Base-by-base conservation (phyloP, 2,329 filamentous ascomycete species). In the Colletotrichum noveboracense region DNA sequence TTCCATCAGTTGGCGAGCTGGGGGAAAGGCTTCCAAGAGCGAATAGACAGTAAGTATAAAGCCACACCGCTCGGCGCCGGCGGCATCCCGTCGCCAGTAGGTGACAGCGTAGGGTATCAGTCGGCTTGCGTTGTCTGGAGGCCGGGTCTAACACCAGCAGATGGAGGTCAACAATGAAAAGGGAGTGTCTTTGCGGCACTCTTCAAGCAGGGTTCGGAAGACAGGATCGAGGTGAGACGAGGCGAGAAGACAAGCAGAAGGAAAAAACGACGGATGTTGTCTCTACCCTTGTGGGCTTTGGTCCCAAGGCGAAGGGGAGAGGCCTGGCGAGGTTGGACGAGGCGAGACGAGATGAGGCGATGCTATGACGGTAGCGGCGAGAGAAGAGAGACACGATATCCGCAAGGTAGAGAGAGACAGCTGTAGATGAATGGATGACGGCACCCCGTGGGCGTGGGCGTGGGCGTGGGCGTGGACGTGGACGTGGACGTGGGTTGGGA, bases 91-190 rank as follows among this genome's bases (percentile, higher is more conserved):
- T n/a, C 56, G 66, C 24, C 66, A 62, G 34, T 60, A 14, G 28
- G 68, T 61, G 26, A 12, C 60, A 71, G 34, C 28, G 48, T 61
- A 74, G 70, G 71, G 38, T 70, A 28, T 30, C 71, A 70, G 66
- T 69, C 56, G 65, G 71, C 71, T 62, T 70, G 36, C 13, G 28
- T 32, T 69, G 66, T 62, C 56, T 73, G 28, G 16, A 61, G 32
- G 32, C 43, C 36, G 21, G 52, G 38, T 60, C 14, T 28, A 10
- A 60, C 21, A n/a, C 14, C 56, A 28, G n/a, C 4, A n/a, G 30
- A n/a, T 30, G 60, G 30, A 48, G n/a, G 43, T 13, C 43, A 14
- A 62, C 9, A 62, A 32, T 12, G 34, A 36, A 38, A 36, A 38
- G 60, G n/a, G 26, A 64, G 21, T 14, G 34, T 64, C 34, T n/a